These are phyloP conservation scores for Balakata baccata DNA, from an alignment of 345 rosid genomes.

Conservation along the genomic window DNA sequence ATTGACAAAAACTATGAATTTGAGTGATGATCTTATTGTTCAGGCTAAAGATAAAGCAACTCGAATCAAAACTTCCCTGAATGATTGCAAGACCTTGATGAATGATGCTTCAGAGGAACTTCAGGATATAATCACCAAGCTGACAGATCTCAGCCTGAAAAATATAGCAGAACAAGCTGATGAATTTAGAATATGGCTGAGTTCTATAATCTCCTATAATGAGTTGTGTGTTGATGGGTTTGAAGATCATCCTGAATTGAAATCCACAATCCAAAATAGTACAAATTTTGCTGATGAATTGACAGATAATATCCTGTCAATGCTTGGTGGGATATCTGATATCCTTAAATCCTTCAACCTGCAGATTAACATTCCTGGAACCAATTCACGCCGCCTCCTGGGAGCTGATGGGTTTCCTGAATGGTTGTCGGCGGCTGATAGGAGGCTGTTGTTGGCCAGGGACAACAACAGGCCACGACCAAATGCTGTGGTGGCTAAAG, in stretches of 20 bases:
- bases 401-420: conserved; percentile 19
- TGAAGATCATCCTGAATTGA: neutral
- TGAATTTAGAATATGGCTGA: conserved; percentile 25
- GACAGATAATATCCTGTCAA: conserved; percentile 24
- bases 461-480: neutral
- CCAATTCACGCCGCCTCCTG: conserved; percentile 9
- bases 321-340: conserved; percentile 15
- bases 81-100: conserved; percentile 26
- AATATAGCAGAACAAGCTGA: conserved; percentile 5
- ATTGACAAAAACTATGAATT: conserved; percentile 11
- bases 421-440: conserved; percentile 24
- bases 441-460: conserved; percentile 13
- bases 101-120: conserved; percentile 19
- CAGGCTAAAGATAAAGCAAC: neutral
- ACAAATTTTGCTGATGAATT: conserved; percentile 15
- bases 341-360: conserved; percentile 17
- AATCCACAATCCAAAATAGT: neutral
- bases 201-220: conserved; percentile 23
- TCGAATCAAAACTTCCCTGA: conserved; percentile 16
- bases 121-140: conserved; percentile 10
- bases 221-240: conserved; percentile 30
- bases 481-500: conserved; percentile 26
- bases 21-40: conserved; percentile 17
- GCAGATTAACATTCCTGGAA: neutral
- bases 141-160: neutral